Evolutionary conservation across 2,329 filamentous ascomycete genomes (phyloP).

Genomic region (Colletotrichum sp.): DNA sequence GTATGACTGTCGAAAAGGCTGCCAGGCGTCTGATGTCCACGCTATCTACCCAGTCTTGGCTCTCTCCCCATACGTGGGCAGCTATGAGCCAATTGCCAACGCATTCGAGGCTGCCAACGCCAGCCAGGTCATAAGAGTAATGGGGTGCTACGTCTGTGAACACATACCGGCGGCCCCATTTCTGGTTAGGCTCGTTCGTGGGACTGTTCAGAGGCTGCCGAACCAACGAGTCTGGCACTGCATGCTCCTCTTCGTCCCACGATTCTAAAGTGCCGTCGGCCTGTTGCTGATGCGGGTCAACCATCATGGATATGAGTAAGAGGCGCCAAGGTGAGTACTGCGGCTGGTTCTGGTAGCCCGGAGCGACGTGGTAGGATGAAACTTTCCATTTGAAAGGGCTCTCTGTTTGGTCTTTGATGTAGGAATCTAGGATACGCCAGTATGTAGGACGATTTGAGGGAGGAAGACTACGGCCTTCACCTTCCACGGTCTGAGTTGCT

Average conservation of each 20-base stretch:
- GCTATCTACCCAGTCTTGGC: not conserved
- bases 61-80: not conserved
- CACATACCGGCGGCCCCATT: not conserved
- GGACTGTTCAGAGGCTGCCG: not conserved
- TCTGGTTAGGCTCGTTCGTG: not conserved
- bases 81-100: not conserved
- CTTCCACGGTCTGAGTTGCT: not conserved
- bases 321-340: not conserved
- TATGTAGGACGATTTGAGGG: not conserved
- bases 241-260: not conserved
- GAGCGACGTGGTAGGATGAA: not conserved
- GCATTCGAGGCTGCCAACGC: not conserved
- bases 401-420: not conserved
- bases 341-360: not conserved
- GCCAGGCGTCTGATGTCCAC: not conserved
- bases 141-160: not conserved
- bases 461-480: not conserved
- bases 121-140: fast-evolving
- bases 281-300: not conserved
- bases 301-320: not conserved
- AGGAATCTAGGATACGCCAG: not conserved
- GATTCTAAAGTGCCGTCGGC: not conserved
- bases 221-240: fast-evolving
- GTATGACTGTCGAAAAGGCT: not conserved
- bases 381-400: not conserved